phyloP scores from a whole-genome alignment of 1,284 basidiomycete genomes.

The Pseudozyma hubeiensis region DNA sequence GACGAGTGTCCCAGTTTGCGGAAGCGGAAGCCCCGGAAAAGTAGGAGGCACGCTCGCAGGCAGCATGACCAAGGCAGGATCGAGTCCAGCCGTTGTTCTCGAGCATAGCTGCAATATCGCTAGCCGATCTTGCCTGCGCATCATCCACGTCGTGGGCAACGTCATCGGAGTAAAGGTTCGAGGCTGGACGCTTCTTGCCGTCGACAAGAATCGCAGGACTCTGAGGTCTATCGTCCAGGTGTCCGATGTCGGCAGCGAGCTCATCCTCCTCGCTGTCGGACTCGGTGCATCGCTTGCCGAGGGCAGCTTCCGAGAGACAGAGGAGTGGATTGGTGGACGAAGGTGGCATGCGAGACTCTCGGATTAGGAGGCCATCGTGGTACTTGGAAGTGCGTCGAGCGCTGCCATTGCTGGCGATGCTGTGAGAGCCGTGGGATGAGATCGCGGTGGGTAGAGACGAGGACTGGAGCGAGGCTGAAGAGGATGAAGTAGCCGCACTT shows the following conservation, averaged over 20 bases:
- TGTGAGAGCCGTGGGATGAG: slow-evolving; percentile 23
- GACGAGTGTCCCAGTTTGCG: slow-evolving; percentile 41
- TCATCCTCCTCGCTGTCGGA: slow-evolving; percentile 48
- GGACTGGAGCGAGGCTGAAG: slow-evolving; percentile 22
- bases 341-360: slow-evolving; percentile 46
- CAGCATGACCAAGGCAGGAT: slow-evolving; percentile 40
- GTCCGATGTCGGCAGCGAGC: slow-evolving; percentile 17
- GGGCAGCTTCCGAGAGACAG: slow-evolving; percentile 48
- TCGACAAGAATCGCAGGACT: slow-evolving; percentile 13
- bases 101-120: slow-evolving; percentile 40
- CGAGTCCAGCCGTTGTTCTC: slow-evolving; percentile 39
- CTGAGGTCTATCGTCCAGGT: slow-evolving; percentile 6
- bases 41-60: slow-evolving; percentile 50
- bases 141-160: slow-evolving; percentile 30
- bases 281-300: slow-evolving; percentile 46
- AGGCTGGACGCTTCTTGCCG: slow-evolving; percentile 22
- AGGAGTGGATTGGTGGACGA: slow-evolving; percentile 50
- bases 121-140: slow-evolving; percentile 30
- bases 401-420: slow-evolving; percentile 26
- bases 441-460: slow-evolving; percentile 25
- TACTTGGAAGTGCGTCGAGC: slow-evolving; percentile 44
- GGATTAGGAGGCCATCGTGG: slow-evolving; percentile 48
- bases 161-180: slow-evolving; percentile 15
- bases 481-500: slow-evolving; percentile 28
- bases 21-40: slow-evolving; percentile 46